phyloP scores from a whole-genome alignment of 1,139 yeast species.

The Diutina siamensis region DNA sequence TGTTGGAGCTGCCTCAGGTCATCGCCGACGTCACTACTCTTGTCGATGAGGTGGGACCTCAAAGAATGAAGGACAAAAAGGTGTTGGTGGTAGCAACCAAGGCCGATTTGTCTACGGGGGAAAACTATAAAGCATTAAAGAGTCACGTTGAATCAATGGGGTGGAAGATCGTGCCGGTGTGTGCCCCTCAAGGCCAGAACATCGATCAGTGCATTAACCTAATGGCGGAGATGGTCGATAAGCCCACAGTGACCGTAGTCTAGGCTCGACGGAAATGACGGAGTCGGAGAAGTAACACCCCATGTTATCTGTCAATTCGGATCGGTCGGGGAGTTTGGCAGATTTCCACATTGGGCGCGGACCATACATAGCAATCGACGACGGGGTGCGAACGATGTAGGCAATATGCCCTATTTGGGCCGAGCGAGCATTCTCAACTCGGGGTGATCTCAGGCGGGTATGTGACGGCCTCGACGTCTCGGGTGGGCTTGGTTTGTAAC shows the following conservation, averaged over 20 bases:
- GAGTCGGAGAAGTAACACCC: no score
- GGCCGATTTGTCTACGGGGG: conserved; percentile 60
- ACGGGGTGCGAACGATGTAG: no score
- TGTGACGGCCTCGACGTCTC: no score
- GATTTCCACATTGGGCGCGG: no score
- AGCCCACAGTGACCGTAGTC: no score
- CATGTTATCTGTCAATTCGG: no score
- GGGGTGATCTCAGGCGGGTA: neutral
- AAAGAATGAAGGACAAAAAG: conserved; percentile 45
- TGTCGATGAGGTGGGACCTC: conserved; percentile 57
- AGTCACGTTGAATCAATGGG: conserved; percentile 25
- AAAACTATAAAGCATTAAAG: conserved; percentile 31
- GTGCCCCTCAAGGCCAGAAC: conserved; percentile 66
- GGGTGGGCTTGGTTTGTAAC: no score
- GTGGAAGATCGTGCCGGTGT: conserved; percentile 77
- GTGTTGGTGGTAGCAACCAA: conserved; percentile 80
- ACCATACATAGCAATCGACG: no score
- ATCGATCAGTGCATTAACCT: conserved; percentile 54
- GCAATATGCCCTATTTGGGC: no score
- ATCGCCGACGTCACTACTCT: conserved; percentile 49
- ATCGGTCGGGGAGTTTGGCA: no score
- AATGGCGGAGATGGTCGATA: conserved; percentile 33
- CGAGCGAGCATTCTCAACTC: no score
- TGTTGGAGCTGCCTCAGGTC: conserved; percentile 57
- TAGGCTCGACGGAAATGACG: neutral